phyloP scores from a whole-genome alignment of 2,329 filamentous ascomycete species.

The Colletotrichum destructivum region DNA sequence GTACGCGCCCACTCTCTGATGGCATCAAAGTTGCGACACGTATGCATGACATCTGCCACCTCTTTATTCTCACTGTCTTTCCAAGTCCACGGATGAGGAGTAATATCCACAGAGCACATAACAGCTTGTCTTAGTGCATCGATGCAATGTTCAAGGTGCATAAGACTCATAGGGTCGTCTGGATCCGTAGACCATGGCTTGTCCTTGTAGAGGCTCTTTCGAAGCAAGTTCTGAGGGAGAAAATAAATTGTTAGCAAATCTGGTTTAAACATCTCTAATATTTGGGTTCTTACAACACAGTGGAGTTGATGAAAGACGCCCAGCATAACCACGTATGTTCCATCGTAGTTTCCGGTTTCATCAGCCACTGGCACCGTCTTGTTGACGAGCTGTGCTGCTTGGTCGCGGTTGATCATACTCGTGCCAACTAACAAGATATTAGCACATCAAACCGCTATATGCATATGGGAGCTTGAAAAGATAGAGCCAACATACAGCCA shows the following conservation, averaged over 20 bases:
- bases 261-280: no score
- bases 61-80: slow-evolving; percentile 4
- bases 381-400: slow-evolving; percentile 6
- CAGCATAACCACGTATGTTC: slow-evolving; percentile 9
- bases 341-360: neutral
- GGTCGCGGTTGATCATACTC: slow-evolving; percentile 12
- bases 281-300: neutral
- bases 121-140: slow-evolving; percentile 12
- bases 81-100: slow-evolving; percentile 12
- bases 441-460: neutral
- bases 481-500: neutral
- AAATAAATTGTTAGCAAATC: neutral
- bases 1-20: slow-evolving; percentile 5
- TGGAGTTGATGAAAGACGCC: slow-evolving; percentile 13
- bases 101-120: slow-evolving; percentile 8
- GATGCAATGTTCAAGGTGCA: slow-evolving; percentile 8
- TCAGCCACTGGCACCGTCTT: slow-evolving; percentile 2
- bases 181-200: neutral
- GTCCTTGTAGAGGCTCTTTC: slow-evolving; percentile 9
- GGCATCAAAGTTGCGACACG: slow-evolving; percentile 12
- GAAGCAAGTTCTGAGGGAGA: neutral
- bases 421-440: neutral
- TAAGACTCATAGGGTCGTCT: slow-evolving; percentile 2
- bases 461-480: neutral
- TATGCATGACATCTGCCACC: slow-evolving; percentile 4